Conservation (phyloP, 2,329 filamentous ascomycete genomes). For the Verticillium isaacii region DNA sequence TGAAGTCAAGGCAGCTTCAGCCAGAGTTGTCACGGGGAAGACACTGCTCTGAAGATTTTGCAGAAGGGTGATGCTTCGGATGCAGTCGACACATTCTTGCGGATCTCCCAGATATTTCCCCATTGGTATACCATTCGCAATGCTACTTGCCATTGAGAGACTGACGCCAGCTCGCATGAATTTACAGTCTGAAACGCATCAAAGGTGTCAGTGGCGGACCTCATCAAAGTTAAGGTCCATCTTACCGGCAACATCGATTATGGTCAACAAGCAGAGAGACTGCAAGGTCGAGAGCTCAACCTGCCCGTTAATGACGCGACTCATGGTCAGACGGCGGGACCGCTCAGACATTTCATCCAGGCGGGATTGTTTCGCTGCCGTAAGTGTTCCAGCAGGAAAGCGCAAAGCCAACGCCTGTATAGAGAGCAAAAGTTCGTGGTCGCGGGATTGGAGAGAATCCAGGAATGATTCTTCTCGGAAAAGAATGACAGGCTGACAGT, state of each 20-base stretch:
- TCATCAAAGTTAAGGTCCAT: too few species aligned
- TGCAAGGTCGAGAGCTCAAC: slow-evolving; percentile 33
- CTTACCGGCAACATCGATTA: slow-evolving; percentile 27
- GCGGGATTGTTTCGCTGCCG: background rate
- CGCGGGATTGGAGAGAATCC: slow-evolving; percentile 28
- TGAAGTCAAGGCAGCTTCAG: too few species aligned
- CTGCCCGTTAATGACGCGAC: slow-evolving; percentile 25
- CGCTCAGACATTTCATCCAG: background rate
- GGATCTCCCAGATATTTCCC: slow-evolving; percentile 13
- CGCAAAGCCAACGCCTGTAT: slow-evolving; percentile 35
- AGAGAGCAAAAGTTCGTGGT: slow-evolving; percentile 27
- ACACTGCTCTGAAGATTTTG: slow-evolving; percentile 34
- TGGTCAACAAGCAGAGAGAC: slow-evolving; percentile 28
- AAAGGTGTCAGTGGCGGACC: too few species aligned
- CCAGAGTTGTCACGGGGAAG: background rate
- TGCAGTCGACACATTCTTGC: slow-evolving; percentile 23
- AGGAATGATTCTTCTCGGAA: slow-evolving; percentile 37
- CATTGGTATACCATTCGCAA: slow-evolving; percentile 15
- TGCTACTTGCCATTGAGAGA: slow-evolving; percentile 16
- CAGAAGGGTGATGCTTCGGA: slow-evolving; percentile 36
- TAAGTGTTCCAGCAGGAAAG: slow-evolving; percentile 22
- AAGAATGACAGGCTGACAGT: slow-evolving; percentile 43
- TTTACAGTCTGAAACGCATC: slow-evolving; percentile 13
- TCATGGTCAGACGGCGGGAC: slow-evolving; percentile 21
- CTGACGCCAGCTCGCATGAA: slow-evolving; percentile 16